Evolutionary conservation across 179 eudicot genomes (phyloP).

Genomic region (Heliamphora pulchella): DNA sequence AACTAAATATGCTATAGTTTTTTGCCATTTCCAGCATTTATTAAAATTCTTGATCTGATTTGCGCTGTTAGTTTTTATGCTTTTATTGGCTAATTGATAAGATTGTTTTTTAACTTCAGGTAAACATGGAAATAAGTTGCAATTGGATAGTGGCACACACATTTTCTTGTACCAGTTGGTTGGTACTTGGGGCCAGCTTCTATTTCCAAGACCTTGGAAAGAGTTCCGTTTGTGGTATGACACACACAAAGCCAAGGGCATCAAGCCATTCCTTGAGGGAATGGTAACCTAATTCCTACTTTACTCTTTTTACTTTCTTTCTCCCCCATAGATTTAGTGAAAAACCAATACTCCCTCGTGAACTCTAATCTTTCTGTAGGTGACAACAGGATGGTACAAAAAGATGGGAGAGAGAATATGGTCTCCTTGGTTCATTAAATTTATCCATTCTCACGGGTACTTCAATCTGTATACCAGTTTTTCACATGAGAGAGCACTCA

Average conservation of each 20-base stretch:
- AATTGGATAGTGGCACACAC: slow-evolving; percentile 49
- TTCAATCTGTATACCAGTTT: slow-evolving; percentile 82
- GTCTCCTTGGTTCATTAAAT: slow-evolving; percentile 99
- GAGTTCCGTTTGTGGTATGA: slow-evolving; percentile 96
- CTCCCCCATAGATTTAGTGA: background rate
- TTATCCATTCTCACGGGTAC: slow-evolving; percentile 74
- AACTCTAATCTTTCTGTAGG: slow-evolving; percentile 36
- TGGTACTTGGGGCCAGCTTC: slow-evolving; percentile 99
- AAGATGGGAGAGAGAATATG: slow-evolving; percentile 92
- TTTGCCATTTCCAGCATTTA: background rate
- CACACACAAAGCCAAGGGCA: slow-evolving; percentile 65
- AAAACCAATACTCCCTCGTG: background rate
- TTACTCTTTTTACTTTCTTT: background rate
- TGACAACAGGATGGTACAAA: slow-evolving; percentile 95
- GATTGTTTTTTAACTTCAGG: slow-evolving; percentile 36
- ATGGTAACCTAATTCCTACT: slow-evolving; percentile 50
- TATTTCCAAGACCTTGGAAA: slow-evolving; percentile 97
- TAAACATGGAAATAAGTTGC: slow-evolving; percentile 88
- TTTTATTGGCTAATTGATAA: background rate
- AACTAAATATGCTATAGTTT: background rate
- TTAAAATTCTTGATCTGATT: background rate
- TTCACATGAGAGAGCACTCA: slow-evolving; percentile 66
- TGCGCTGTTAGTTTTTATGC: background rate
- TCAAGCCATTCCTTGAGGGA: slow-evolving; percentile 80
- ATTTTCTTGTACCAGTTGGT: slow-evolving; percentile 90